Evolutionary conservation across 768 basidiomycete species (phyloP).

Genomic region (Phlebiopsis flavidoalba): DNA sequence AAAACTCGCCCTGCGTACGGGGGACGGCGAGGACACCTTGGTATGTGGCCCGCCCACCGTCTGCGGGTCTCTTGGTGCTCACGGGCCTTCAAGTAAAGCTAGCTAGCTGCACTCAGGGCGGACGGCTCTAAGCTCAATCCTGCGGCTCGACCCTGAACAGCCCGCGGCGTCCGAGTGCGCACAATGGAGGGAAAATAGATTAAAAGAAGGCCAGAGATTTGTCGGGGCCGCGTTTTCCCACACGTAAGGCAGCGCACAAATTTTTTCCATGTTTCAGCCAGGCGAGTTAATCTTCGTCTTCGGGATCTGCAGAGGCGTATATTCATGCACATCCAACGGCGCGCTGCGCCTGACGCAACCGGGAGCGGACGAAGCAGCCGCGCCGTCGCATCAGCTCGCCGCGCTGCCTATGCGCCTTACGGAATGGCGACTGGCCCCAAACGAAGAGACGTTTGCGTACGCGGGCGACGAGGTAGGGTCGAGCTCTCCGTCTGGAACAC

Average conservation of each 20-base stretch:
- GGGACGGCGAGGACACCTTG: conserved; percentile 11
- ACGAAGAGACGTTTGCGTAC: conserved; percentile 61
- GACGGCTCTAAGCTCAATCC: conserved; percentile 50
- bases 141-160: conserved; percentile 38
- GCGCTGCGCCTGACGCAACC: conserved; percentile 50
- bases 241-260: conserved; percentile 35
- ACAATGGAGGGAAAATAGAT: conserved; percentile 63
- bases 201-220: conserved; percentile 48
- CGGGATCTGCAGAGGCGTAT: conserved; percentile 36
- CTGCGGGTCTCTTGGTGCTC: not conserved
- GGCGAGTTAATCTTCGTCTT: not conserved
- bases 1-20: conserved; percentile 27
- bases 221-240: conserved; percentile 53
- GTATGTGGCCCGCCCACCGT: conserved; percentile 9
- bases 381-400: conserved; percentile 25
- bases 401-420: conserved; percentile 64
- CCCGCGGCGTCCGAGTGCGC: conserved; percentile 29
- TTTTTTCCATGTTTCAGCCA: not conserved
- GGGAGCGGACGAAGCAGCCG: conserved; percentile 20
- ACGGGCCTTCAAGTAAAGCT: conserved; percentile 47
- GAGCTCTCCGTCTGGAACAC: conserved; percentile 79
- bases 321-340: conserved; percentile 75
- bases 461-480: conserved; percentile 86
- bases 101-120: conserved; percentile 64
- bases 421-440: conserved; percentile 57